These are phyloP conservation scores for Vigna reflexopilosa DNA, from an alignment of 306 rosid genomes.

Conservation along the genomic window DNA sequence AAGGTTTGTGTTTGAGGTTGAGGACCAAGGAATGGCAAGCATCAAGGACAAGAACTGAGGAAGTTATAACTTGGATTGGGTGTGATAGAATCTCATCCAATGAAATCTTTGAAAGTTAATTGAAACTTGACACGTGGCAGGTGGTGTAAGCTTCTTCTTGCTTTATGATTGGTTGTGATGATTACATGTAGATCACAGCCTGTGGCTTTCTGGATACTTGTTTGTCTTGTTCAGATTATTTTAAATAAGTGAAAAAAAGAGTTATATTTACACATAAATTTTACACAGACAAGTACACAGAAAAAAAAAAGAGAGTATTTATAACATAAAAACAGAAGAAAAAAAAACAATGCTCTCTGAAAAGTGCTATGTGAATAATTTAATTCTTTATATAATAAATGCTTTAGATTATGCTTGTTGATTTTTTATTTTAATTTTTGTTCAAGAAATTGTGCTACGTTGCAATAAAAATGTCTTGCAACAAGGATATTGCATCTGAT, in stretches of 20 bases:
- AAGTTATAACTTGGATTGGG: conserved; percentile 3
- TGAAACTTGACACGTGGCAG: conserved; percentile 62
- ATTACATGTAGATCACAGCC: conserved; percentile 52
- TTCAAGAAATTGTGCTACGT: background rate
- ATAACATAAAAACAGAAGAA: too few relatives aligned
- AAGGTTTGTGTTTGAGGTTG: conserved; percentile 17
- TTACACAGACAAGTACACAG: too few relatives aligned
- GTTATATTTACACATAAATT: too few relatives aligned
- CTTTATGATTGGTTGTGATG: conserved; percentile 51
- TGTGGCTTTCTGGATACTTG: conserved; percentile 41
- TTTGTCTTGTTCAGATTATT: background rate
- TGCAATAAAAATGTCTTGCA: background rate
- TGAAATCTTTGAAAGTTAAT: conserved; percentile 62
- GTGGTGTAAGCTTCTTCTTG: conserved; percentile 16
- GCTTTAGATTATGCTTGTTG: too few relatives aligned
- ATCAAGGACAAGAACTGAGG: conserved; percentile 12
- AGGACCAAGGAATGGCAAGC: background rate
- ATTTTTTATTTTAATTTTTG: too few relatives aligned
- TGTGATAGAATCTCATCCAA: conserved; percentile 69
- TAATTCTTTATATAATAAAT: too few relatives aligned
- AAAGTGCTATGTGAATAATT: too few relatives aligned
- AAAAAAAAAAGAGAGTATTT: background rate
- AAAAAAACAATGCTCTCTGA: too few relatives aligned
- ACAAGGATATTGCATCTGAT: background rate
- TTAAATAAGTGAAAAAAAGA: too few relatives aligned